Evolutionary conservation across 129 eudicot genomes (phyloP).

Genomic region (Flaveria robusta): DNA sequence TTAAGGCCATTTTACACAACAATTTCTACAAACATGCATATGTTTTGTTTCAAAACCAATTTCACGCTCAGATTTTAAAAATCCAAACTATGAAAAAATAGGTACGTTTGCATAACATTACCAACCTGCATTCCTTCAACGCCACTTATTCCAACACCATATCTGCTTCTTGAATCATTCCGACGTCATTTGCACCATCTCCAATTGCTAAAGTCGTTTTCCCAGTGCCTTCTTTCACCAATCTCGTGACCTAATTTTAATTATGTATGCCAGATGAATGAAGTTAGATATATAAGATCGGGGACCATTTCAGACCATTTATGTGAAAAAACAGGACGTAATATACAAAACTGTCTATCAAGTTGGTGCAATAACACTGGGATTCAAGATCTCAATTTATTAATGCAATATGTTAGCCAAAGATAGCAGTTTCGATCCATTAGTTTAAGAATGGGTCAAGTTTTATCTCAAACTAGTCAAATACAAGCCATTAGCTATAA

Average conservation of each 20-base stretch:
- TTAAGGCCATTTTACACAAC: constrained; percentile 2
- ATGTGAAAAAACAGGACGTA: background rate
- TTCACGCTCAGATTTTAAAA: constrained; percentile 33
- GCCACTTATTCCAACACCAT: constrained; percentile 98
- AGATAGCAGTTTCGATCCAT: background rate
- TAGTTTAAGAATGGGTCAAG: background rate
- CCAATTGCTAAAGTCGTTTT: constrained; percentile 99
- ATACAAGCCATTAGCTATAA: background rate
- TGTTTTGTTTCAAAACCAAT: background rate
- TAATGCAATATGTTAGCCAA: background rate
- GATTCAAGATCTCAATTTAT: background rate
- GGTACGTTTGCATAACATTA: constrained; percentile 29
- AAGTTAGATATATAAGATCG: background rate
- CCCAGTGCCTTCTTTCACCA: constrained; percentile 96
- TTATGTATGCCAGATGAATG: background rate
- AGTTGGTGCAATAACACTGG: background rate
- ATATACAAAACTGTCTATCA: background rate
- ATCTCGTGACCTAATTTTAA: constrained; percentile 74
- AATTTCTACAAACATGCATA: too few species aligned
- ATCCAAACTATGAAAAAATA: too few species aligned
- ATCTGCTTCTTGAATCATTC: constrained; percentile 99
- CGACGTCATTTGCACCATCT: constrained; percentile 99
- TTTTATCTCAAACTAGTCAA: background rate
- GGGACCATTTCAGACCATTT: background rate
- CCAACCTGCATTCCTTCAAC: constrained; percentile 99